Percentiles rank a stretch among this genome's conserved stretches.
These are phyloP conservation scores for Geranomyces michiganensis DNA, from an alignment of 192 early-diverging fungal genomes.

Conservation along the genomic window DNA sequence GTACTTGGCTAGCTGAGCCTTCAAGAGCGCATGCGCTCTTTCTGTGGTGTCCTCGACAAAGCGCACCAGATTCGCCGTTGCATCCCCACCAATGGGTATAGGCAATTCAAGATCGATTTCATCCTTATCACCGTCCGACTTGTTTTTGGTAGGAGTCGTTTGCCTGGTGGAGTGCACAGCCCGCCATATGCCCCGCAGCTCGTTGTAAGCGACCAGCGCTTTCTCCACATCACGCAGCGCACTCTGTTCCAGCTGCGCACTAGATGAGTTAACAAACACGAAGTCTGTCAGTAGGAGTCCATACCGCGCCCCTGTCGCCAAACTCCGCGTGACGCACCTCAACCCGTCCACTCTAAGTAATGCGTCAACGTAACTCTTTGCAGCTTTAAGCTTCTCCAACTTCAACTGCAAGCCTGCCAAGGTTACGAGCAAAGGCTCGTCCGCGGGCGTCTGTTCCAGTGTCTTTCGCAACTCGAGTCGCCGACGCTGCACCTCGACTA, in stretches of 20 bases:
- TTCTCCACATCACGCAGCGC: neutral
- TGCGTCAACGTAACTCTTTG: constrained; percentile 18
- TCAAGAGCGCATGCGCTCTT: constrained; percentile 4
- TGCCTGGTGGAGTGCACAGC: neutral
- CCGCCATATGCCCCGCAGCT: constrained; percentile 12
- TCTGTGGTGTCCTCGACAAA: constrained; percentile 6
- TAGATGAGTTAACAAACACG: neutral
- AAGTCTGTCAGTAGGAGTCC: neutral
- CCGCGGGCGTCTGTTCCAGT: neutral
- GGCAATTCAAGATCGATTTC: neutral
- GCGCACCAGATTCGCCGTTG: neutral
- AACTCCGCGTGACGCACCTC: constrained; percentile 10
- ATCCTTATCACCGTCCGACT: neutral
- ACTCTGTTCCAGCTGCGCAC: constrained; percentile 1
- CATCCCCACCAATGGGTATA: neutral
- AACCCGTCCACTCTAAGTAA: constrained; percentile 21
- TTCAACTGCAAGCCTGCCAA: constrained; percentile 19
- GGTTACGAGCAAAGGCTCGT: neutral
- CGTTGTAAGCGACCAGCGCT: constrained; percentile 25
- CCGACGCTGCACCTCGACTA: neutral
- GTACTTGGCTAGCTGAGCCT: constrained; percentile 19
- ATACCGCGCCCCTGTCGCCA: neutral
- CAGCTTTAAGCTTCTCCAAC: constrained; percentile 12
- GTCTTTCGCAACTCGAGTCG: neutral
- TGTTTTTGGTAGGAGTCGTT: neutral